phyloP scores from a whole-genome alignment of 176 grass and related monocot species.

The Rhynchospora tenuis region DNA sequence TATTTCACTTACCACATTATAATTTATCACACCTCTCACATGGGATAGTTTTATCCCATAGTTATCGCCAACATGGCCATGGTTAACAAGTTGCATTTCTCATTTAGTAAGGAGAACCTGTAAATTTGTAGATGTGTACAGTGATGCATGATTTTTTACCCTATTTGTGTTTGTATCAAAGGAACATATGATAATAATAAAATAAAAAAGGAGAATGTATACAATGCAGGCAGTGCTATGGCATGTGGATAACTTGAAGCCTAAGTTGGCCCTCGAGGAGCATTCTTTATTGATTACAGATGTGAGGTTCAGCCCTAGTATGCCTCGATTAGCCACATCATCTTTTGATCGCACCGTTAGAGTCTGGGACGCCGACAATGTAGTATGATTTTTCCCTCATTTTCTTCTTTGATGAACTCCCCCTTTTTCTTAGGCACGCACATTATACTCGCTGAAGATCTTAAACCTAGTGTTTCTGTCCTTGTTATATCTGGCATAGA shows the following conservation, averaged over 20 bases:
- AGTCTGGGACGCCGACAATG: conserved; percentile 98
- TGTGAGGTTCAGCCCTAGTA: conserved; percentile 97
- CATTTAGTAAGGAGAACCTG: neutral
- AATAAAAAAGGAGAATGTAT: neutral
- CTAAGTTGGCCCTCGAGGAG: conserved; percentile 74
- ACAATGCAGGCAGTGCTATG: conserved; percentile 72
- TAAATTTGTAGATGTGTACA: neutral
- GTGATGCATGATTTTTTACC: neutral
- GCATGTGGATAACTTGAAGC: conserved; percentile 66
- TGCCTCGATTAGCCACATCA: conserved; percentile 86
- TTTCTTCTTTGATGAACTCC: neutral
- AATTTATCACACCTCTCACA: too few relatives aligned
- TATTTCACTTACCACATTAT: too few relatives aligned
- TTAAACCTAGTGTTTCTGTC: neutral
- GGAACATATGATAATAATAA: neutral
- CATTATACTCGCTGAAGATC: neutral
- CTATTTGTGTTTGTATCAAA: neutral
- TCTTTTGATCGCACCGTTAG: conserved; percentile 96
- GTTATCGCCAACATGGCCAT: neutral
- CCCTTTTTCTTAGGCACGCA: neutral
- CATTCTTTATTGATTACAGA: conserved; percentile 78
- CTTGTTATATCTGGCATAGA: neutral
- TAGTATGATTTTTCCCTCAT: conserved; percentile 34
- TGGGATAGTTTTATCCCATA: too few relatives aligned
- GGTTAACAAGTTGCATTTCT: neutral